Evolutionary conservation across 169 alveolate genomes (phyloP), one percentile per base, ranked within the genome.

Genomic region (Toxoplasma gondii): DNA sequence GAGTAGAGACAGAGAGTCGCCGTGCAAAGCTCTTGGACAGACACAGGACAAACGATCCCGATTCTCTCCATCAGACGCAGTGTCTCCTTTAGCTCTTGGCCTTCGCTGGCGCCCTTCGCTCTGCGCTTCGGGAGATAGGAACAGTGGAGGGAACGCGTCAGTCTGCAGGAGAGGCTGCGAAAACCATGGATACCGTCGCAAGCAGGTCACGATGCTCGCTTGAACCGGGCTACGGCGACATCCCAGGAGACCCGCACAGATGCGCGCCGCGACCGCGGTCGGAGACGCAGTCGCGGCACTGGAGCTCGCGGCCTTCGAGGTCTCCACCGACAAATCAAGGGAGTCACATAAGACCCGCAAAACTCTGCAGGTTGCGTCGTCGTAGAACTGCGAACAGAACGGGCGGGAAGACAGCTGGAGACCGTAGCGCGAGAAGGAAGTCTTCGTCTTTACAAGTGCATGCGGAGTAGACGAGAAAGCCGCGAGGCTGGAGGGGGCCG

Each of bases 151-250:
- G 24, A 74, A 74, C 9, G 9, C 45, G 17, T 44, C 22, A 1
- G 44, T 22, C 90, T 38, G 67, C 38, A 29, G 39, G 39, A 82
- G 41, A 4, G 86, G 86, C 27, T 78, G n/a, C 39, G 90, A 36
- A 67, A 82, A 82, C 90, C 90, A 82, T 29, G 90, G 41, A 67
- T 82, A 82, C 38, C 69, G 29, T 10, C 90, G 90, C 24, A 82
- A 67, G 36, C 90, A 82, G 38, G 22, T 22, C 36, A 82, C 90
- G 90, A 82, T 36, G 34, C 19, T 29, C 44, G 67, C 53, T 39
- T 82, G 90, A 9, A 82, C 29, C 12, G 69, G 41, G 64, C 69
- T 43, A 0, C 90, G 27, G 34, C 90, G 53, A 31, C 90, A 82
- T 38, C 90, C 90, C 1, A 82, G 41, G 19, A 82, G 90, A 9